Evolutionary conservation across 1,284 basidiomycete species (phyloP), one percentile per base, ranked within the genome.

Genomic region (Ganoderma resinaceum): DNA sequence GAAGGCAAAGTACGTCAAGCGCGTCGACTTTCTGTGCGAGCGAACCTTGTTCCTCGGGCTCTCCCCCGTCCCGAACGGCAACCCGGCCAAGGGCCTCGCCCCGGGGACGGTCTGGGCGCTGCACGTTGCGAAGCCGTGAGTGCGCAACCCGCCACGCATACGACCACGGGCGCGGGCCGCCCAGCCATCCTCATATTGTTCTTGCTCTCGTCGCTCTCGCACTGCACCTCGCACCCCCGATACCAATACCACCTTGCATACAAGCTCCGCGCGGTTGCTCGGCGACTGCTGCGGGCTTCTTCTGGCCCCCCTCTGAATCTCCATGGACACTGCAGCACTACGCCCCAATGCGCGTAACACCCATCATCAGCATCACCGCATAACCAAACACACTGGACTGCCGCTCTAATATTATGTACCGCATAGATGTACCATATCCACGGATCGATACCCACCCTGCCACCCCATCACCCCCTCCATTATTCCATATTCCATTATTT

Each of bases 1-100:
- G 73, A 70, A 65, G 65, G 64, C 53, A 9, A 74, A 75, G 70
- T 63, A 63, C 55, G 61, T 75, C 61, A 74, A 74, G 69, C 74
- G 75, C 61, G 72, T 76, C 66, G 75, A 76, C 73, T 76, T 74
- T 63, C 70, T 76, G 26, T 63, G 71, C 70, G 66, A 72, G 16
- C 46, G 64, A 64, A 66, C 64, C 33, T 49, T 67, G 35, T 76
- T 76, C 70, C 61, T 64, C 46, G 75, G 75, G 11, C 71, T 76
- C 53, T 70, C 75, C 38, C 57, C 69, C 42, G 73, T 74, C 29
- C 68, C 69, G 29, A 70, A 69, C 55, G 73, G 73, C 20, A 61
- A 71, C 40, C 65, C 69, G 55, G 65, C 72, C 31, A 72, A 72
- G 69, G 71, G 72, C 26, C 70, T 72, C 53, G 72, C 66, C 43